Base-by-base conservation (phyloP, 1,139 yeast genomes). In the Saccharomyces hybrid region DNA sequence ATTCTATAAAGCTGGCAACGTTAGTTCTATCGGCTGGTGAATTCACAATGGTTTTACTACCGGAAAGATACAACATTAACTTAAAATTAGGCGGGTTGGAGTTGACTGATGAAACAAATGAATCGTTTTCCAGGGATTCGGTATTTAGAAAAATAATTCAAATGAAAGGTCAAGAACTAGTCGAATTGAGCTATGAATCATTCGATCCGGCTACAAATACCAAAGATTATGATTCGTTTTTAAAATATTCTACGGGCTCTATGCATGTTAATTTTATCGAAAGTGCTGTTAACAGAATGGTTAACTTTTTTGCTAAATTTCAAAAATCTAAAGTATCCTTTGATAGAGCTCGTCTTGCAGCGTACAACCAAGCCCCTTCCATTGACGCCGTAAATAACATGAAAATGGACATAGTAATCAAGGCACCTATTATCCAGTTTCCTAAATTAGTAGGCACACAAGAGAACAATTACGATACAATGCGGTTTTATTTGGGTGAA, bases 331-430 rank as follows among this genome's bases (percentile, higher is more conserved):
- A 93, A 69, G 82, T 83, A 1, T 76, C 91, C 14, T 93, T 86
- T 68, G 99, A 93, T 64, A 75, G 81, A 16, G 96, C 98, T 0
- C 79, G 99, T 57, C 89, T 86, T 62, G 88, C 91, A 11, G 97
- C 98, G 0, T 75, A 83, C 65, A 76, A 81, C 55, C 83, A 80
- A 58, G 71, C 71, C 3, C 71, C 71, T 1, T 67, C 70, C n/a
- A 61, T 72, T n/a, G 73, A 71, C 26, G 56, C 66, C 5, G 71
- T 68, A 3, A 67, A 68, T 47, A 85, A 83, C 65, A 83, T 89
- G 69, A 83, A 83, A 59, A 80, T 93, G 65, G 87, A 90, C 63
- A 71, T 95, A 32, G 71, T 82, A 23, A 75, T 93, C 13, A 79
- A 81, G 52, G 90, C 98, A 0, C 99, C 99, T 0, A 85, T 85